phyloP scores from a whole-genome alignment of 1,139 yeast genomes.

The Saccharomycopsis hybrid region DNA sequence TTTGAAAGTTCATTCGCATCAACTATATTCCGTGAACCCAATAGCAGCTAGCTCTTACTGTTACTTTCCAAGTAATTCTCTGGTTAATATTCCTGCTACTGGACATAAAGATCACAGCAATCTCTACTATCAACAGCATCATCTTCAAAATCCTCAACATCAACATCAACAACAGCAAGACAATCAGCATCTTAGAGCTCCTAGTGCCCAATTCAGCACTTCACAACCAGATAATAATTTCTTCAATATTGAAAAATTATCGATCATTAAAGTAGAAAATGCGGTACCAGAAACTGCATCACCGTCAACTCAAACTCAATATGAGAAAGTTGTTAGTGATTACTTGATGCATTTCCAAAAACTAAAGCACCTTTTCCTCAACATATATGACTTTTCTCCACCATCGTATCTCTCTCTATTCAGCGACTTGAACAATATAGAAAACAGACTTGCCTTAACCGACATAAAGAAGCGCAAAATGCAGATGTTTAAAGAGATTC shows the following conservation, averaged over 20 bases:
- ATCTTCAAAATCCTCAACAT: too few species aligned
- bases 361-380: slow-evolving; percentile 24
- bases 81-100: not conserved
- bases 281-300: too few species aligned
- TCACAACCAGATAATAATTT: too few species aligned
- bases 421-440: too few species aligned
- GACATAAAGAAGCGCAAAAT: slow-evolving; percentile 21
- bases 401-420: too few species aligned
- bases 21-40: slow-evolving; percentile 1
- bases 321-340: slow-evolving; percentile 8
- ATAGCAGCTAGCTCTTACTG: slow-evolving; percentile 9
- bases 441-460: slow-evolving; percentile 24
- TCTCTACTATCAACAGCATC: not conserved
- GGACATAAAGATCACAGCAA: not conserved
- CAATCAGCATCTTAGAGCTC: too few species aligned
- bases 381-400: slow-evolving; percentile 24
- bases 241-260: slow-evolving; percentile 5
- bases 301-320: slow-evolving; percentile 1
- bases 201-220: too few species aligned
- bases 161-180: too few species aligned
- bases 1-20: too few species aligned
- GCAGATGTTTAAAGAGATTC: slow-evolving; percentile 23
- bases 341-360: slow-evolving; percentile 22
- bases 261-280: not conserved
- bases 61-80: slow-evolving; percentile 11